Evolutionary conservation across 192 early-diverging fungal species (phyloP).

Genomic region (Linnemannia exigua): DNA sequence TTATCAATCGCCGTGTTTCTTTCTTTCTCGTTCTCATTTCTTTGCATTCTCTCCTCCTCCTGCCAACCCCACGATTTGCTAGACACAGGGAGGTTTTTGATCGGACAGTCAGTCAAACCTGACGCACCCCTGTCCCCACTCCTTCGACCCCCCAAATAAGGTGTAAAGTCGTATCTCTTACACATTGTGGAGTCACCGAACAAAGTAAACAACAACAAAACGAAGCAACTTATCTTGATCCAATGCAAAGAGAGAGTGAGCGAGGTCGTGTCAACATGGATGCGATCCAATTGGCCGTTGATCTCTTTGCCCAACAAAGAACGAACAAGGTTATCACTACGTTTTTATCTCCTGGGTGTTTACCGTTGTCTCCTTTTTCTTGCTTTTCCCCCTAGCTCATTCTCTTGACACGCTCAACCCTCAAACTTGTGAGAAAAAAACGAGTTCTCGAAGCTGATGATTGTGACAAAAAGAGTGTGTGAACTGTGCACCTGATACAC

Average conservation of each 20-base stretch:
- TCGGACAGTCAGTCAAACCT: background rate
- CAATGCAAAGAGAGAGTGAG: background rate
- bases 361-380: background rate
- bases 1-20: background rate
- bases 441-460: too few species aligned
- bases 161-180: background rate
- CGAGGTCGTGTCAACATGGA: background rate
- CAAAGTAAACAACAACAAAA: background rate
- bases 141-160: background rate
- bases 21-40: background rate
- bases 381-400: background rate
- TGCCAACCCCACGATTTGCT: background rate
- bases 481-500: background rate
- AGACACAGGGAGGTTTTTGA: background rate
- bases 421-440: background rate
- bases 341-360: background rate
- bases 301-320: background rate
- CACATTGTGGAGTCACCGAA: background rate
- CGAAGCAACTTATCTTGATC: background rate
- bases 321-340: background rate
- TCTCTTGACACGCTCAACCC: background rate
- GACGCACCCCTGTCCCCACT: background rate
- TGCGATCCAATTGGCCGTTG: slow-evolving; percentile 2
- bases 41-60: background rate
- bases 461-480: background rate